These are phyloP conservation scores for Aspergillus sojae DNA, from an alignment of 2,329 filamentous ascomycete species.

Conservation along the genomic window DNA sequence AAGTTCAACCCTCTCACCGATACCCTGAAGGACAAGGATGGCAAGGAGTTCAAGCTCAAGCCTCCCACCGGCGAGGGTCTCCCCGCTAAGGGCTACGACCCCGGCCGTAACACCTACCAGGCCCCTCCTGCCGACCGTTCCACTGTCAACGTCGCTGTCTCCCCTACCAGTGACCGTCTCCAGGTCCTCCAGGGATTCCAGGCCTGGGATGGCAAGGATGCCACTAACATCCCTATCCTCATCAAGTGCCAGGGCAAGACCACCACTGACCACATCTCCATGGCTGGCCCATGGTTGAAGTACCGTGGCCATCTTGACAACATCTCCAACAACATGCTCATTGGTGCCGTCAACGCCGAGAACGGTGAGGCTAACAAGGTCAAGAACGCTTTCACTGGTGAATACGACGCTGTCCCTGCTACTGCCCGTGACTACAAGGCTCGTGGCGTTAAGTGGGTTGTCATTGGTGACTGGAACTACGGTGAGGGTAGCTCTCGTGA, in stretches of 20 bases:
- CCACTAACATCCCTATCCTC: constrained; percentile 78
- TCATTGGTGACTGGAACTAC: constrained; percentile 99
- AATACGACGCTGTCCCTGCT: constrained; percentile 85
- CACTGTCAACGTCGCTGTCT: constrained; percentile 75
- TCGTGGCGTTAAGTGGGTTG: constrained; percentile 94
- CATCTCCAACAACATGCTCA: constrained; percentile 99
- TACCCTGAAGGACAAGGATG: constrained; percentile 88
- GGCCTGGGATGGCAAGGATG: constrained; percentile 91
- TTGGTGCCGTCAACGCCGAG: constrained; percentile 92
- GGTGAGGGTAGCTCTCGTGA: constrained; percentile 97
- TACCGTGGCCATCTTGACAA: constrained; percentile 99
- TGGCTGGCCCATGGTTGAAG: constrained; percentile 97
- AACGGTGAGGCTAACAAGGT: constrained; percentile 98
- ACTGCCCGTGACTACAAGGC: constrained; percentile 98
- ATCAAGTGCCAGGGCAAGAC: constrained; percentile 98
- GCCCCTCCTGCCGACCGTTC: constrained; percentile 81
- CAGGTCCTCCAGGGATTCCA: constrained; percentile 86
- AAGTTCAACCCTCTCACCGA: constrained; percentile 96
- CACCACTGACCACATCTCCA: constrained; percentile 95
- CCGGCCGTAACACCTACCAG: constrained; percentile 92
- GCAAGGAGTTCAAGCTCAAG: constrained; percentile 90
- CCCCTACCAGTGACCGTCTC: constrained; percentile 88
- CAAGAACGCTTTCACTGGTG: constrained; percentile 82
- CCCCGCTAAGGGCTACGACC: constrained; percentile 80
- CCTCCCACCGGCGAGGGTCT: constrained; percentile 80